Percentiles rank a stretch among this genome's conserved stretches.
These are phyloP conservation scores for Dendrobium chrysotoxum DNA, from an alignment of 106 monocot genomes.

Conservation along the genomic window DNA sequence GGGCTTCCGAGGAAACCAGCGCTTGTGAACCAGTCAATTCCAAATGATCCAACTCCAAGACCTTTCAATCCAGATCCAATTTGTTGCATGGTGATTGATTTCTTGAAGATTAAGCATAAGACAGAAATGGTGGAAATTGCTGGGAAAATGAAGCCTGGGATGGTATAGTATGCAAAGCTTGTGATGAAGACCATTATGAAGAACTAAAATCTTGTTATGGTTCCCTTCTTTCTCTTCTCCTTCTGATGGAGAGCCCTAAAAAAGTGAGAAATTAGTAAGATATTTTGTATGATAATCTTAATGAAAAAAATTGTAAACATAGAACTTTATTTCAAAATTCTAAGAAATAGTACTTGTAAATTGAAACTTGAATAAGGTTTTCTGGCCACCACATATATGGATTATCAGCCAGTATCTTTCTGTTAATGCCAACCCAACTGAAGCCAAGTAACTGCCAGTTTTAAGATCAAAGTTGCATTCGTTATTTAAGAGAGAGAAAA, in stretches of 20 bases:
- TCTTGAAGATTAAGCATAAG: constrained; percentile 40
- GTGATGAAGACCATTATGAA: constrained; percentile 25
- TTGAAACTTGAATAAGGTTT: constrained; percentile 53
- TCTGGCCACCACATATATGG: constrained; percentile 70
- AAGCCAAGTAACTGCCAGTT: constrained; percentile 42
- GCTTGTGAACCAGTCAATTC: constrained; percentile 41
- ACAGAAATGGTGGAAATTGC: constrained; percentile 32
- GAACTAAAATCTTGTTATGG: constrained; percentile 37
- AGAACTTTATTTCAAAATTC: background rate
- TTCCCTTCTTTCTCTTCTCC: constrained; percentile 35
- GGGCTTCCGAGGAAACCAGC: constrained; percentile 29
- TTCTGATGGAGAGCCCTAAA: constrained; percentile 38
- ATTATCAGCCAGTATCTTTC: constrained; percentile 38
- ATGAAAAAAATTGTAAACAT: background rate
- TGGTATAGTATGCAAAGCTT: constrained; percentile 51
- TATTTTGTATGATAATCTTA: background rate
- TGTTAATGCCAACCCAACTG: constrained; percentile 51
- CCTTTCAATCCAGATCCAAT: constrained; percentile 47
- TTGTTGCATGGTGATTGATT: constrained; percentile 47
- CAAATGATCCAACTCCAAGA: constrained; percentile 54
- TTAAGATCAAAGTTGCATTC: background rate
- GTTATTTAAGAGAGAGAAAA: too few relatives aligned
- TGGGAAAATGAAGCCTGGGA: constrained; percentile 49
- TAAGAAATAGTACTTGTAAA: constrained; percentile 26
- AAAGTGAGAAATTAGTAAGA: background rate